These are phyloP conservation scores for Pythium insidiosum DNA, from an alignment of 352 stramenopile genomes.

Conservation along the genomic window DNA sequence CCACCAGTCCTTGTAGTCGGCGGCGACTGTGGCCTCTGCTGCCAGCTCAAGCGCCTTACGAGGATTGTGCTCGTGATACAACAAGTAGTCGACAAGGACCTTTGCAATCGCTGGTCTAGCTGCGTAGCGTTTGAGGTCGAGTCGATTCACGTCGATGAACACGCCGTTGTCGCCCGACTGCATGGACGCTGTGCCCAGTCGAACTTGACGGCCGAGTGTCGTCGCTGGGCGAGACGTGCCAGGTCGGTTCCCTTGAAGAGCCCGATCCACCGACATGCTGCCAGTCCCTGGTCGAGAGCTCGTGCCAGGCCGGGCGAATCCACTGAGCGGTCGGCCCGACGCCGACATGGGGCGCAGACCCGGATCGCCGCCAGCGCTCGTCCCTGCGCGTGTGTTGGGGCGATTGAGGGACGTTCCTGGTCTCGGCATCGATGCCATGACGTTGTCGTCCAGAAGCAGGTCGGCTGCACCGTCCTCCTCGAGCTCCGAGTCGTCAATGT, in stretches of 20 bases:
- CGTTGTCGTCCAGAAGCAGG: slow-evolving; percentile 91
- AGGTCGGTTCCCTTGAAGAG: slow-evolving; percentile 60
- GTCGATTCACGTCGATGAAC: slow-evolving; percentile 88
- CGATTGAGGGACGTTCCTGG: slow-evolving; percentile 87
- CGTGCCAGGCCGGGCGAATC: slow-evolving; percentile 81
- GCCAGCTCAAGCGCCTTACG: slow-evolving; percentile 89
- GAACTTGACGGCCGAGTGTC: slow-evolving; percentile 84
- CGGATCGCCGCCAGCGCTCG: slow-evolving; percentile 30
- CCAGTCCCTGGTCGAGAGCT: slow-evolving; percentile 54
- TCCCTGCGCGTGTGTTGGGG: slow-evolving; percentile 45
- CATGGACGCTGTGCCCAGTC: slow-evolving; percentile 90
- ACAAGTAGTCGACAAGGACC: slow-evolving; percentile 85
- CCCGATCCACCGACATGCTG: slow-evolving; percentile 71
- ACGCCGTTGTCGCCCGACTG: slow-evolving; percentile 39
- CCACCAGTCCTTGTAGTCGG: slow-evolving; percentile 92
- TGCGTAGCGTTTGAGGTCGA: slow-evolving; percentile 89
- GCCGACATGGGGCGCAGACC: slow-evolving; percentile 83
- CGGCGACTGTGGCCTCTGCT: slow-evolving; percentile 80
- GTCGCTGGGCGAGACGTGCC: slow-evolving; percentile 84
- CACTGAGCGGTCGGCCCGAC: slow-evolving; percentile 74
- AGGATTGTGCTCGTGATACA: slow-evolving; percentile 91
- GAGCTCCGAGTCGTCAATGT: slow-evolving; percentile 90
- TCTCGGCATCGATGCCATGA: slow-evolving; percentile 78
- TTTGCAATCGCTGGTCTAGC: slow-evolving; percentile 80
- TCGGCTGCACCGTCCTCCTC: slow-evolving; percentile 88